phyloP scores from a whole-genome alignment of 1,139 yeast species.

The Diutina pseudorugosa region DNA sequence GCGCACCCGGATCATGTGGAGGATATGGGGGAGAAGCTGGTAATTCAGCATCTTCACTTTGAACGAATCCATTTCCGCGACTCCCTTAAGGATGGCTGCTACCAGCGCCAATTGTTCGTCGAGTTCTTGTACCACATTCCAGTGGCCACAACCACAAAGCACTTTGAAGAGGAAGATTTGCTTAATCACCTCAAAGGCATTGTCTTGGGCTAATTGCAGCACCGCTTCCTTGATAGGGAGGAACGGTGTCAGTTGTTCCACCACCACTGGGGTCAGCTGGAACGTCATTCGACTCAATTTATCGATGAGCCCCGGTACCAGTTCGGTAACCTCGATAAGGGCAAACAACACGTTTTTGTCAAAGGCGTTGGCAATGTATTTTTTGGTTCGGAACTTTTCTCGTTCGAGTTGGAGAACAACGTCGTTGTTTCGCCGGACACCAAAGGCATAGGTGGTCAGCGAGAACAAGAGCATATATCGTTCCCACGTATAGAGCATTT shows the following conservation, averaged over 20 bases:
- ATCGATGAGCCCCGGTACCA: neutral
- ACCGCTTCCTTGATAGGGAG: slow-evolving; percentile 4
- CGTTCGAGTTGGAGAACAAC: neutral
- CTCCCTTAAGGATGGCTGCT: neutral
- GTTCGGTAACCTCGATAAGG: neutral
- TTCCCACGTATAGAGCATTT: slow-evolving; percentile 21
- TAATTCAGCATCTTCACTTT: slow-evolving; percentile 23
- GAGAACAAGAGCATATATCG: slow-evolving; percentile 1
- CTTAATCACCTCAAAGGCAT: slow-evolving; percentile 12
- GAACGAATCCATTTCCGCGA: slow-evolving; percentile 14
- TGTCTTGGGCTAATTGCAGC: slow-evolving; percentile 7
- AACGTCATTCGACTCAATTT: neutral
- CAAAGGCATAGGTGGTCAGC: neutral
- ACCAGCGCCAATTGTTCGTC: neutral
- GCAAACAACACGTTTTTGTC: slow-evolving; percentile 1
- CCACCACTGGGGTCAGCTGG: neutral
- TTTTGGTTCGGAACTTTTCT: neutral
- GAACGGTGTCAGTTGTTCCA: neutral
- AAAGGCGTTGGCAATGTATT: neutral
- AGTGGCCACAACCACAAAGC: slow-evolving; percentile 17
- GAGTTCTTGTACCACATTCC: neutral
- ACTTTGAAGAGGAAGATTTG: slow-evolving; percentile 20
- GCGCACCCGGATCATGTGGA: slow-evolving; percentile 21
- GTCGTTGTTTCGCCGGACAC: neutral
- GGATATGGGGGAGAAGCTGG: slow-evolving; percentile 23